Evolutionary conservation across 2,329 filamentous ascomycete genomes (phyloP), one percentile per base, ranked within the genome.

Genomic region (Bisporella sp.): DNA sequence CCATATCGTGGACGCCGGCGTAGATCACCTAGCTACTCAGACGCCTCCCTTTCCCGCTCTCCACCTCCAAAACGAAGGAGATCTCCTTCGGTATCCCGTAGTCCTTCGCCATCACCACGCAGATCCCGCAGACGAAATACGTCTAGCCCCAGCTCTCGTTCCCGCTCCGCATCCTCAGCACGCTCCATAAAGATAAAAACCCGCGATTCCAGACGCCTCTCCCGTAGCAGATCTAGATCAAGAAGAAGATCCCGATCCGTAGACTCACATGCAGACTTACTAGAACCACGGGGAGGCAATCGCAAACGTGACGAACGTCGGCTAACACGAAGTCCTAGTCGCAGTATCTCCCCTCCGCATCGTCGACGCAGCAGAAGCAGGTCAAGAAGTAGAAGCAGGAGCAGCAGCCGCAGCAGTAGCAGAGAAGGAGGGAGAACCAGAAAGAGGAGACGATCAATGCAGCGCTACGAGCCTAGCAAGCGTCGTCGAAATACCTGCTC

Each of bases 401-500:
- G 21, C 21, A 21, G 51, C 32, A 58, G 56, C 30, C 55, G 58
- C 57, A 62, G 57, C 47, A 52, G 51, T n/a, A 64, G 59, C 40
- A 56, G 21, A 21, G 21, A 54, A 47, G 60, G 54, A 46, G 54
- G 56, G 45, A 61, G 56, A 49, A 59, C 63, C 48, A 53, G 59
- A 31, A 66, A 66, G 47, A 58, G 63, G 45, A 62, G 63, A 35
- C 58, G 60, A 21, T 68, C 66, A 29, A 54, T 66, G 46, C 56
- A 66, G 51, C 58, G 65, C 55, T 68, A 66, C 57, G 64, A 63
- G 43, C 61, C 62, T 55, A 66, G 60, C 55, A 67, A 67, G 55
- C 73, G 71, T 57, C 74, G 73, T 64, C 71, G 70, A 59, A 77
- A 72, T 64, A 70, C 70, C 57, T 78, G 77, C 56, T 76, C 76